Percentiles rank a stretch among this genome's conserved stretches.
phyloP scores from a whole-genome alignment of 441 rosid species.

The Pelargonium australe region DNA sequence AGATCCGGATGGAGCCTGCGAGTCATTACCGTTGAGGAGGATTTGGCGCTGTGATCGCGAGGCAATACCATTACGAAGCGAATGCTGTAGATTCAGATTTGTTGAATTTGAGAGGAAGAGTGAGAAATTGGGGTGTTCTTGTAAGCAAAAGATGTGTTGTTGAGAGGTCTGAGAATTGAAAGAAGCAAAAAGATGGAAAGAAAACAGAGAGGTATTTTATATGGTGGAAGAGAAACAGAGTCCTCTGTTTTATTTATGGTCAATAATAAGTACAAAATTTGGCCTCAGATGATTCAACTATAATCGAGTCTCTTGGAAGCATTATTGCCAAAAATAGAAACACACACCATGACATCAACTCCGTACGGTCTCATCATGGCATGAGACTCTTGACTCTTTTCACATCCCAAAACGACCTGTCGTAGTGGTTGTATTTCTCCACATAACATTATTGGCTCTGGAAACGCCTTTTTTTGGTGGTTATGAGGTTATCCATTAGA shows the following conservation, averaged over 20 bases:
- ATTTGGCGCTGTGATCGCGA: not conserved
- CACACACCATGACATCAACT: not conserved
- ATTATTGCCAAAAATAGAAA: not conserved
- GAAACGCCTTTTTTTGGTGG: too few species aligned
- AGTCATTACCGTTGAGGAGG: not conserved
- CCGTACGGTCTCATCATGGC: too few species aligned
- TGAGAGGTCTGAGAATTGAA: too few species aligned
- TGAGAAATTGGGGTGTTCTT: not conserved
- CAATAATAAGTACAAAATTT: not conserved
- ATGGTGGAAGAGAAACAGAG: not conserved
- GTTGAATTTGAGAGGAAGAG: not conserved
- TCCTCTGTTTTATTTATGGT: conserved; percentile 1
- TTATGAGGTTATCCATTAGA: too few species aligned
- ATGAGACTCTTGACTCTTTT: too few species aligned
- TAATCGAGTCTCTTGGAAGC: conserved; percentile 2
- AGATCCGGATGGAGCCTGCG: not conserved
- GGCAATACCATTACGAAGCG: not conserved
- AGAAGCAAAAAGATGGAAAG: not conserved
- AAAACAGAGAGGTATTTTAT: not conserved
- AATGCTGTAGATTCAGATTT: not conserved
- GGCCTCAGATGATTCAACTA: not conserved
- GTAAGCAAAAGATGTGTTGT: too few species aligned
- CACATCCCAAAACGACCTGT: too few species aligned
- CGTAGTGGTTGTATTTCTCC: too few species aligned
- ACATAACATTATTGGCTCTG: too few species aligned